Evolutionary conservation across 2,329 filamentous ascomycete genomes (phyloP), one percentile per base, ranked within the genome.

Genomic region (Ustilaginoidea virens): DNA sequence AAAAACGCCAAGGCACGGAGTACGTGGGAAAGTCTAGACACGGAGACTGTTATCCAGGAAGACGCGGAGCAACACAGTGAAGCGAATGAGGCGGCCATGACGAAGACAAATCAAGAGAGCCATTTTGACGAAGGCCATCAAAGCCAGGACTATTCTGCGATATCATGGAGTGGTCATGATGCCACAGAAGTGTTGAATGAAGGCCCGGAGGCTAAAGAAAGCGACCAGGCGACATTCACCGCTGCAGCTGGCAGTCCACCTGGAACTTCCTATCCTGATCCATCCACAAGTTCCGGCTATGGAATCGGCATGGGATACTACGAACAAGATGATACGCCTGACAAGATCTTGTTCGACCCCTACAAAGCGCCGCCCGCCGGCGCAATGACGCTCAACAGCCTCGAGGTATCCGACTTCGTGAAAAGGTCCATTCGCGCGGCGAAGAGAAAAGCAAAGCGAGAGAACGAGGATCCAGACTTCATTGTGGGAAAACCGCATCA

Each of bases 281-380:
- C 63, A 5, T 52, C 60, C n/a, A 41, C 54, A 20, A 45, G 60
- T 21, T 52, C 49, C 23, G 53, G 52, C n/a, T 61, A 63, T 28
- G 55, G 63, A 18, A 64, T 72, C 36, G 69, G 69, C 11, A 64
- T 69, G 55, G 68, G 66, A 7, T 73, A 72, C 45, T 74, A 72
- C 41, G 61, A 72, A 32, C 66, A 69, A 39, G 65, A 69, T 34
- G 63, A 69, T 37, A 60, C 58, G 14, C 58, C 62, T 2, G 66
- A 72, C 43, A 66, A 56, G 40, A 73, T 73, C 43, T 45, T 73
- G 3, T 74, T 73, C 33, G 65, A 74, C 36, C 61, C 62, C 7
- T 73, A 70, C 40, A 61, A 71, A 38, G 55, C 56, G 17, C 68
- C 67, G 5, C 50, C 60, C 9, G 52, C 55, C 4, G 61, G 65